phyloP scores from a whole-genome alignment of 1,284 basidiomycete genomes.

The Sphagnurus paluster region DNA sequence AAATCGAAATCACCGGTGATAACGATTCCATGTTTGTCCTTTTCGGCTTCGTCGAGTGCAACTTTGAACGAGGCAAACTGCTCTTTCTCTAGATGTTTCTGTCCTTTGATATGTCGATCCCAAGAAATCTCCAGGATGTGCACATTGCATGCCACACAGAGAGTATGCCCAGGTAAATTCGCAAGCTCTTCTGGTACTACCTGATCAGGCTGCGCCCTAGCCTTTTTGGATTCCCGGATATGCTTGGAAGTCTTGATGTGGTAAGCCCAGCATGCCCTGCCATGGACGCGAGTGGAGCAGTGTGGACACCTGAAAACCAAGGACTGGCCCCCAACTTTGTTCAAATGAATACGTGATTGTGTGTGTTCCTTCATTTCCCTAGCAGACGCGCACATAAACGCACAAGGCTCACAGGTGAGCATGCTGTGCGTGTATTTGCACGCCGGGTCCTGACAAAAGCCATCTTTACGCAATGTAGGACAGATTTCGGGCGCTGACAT shows the following conservation, averaged over 20 bases:
- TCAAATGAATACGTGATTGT: constrained; percentile 10
- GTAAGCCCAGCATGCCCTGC: constrained; percentile 9
- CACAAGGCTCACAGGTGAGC: constrained; percentile 20
- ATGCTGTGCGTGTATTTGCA: constrained; percentile 16
- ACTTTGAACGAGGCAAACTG: constrained; percentile 34
- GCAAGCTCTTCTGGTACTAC: constrained; percentile 32
- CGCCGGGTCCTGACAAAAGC: constrained; percentile 12
- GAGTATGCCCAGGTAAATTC: constrained; percentile 25
- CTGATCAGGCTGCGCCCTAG: constrained; percentile 9
- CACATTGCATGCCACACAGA: constrained; percentile 41
- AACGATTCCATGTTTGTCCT: constrained; percentile 43
- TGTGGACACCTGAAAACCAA: constrained; percentile 12
- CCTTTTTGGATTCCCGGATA: neutral
- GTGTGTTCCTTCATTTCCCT: constrained; percentile 15
- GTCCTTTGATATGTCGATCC: constrained; percentile 29
- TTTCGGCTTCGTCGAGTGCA: constrained; percentile 42
- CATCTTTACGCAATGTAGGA: constrained; percentile 16
- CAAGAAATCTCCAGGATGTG: constrained; percentile 31
- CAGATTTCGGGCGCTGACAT: constrained; percentile 15
- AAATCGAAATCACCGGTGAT: constrained; percentile 41
- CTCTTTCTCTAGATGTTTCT: constrained; percentile 35
- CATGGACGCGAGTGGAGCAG: constrained; percentile 8
- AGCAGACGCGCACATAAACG: constrained; percentile 15
- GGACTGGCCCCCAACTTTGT: constrained; percentile 13
- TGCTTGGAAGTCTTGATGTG: constrained; percentile 11